Evolutionary conservation across 2,329 filamentous ascomycete genomes (phyloP), one percentile per base, ranked within the genome.

Genomic region (Parastagonospora nodorum): DNA sequence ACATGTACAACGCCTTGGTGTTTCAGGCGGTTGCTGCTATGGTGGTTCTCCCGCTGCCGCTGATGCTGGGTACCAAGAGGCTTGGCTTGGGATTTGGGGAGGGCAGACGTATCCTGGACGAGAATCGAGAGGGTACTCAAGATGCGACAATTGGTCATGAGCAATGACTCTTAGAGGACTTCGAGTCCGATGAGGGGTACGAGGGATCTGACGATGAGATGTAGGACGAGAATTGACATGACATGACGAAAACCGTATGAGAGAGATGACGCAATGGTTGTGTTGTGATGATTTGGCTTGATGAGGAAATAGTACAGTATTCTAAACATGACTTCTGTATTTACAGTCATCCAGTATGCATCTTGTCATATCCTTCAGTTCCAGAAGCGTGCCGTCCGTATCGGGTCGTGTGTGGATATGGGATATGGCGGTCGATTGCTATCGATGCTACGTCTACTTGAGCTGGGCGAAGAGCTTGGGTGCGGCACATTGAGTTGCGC

Each of bases 381-480:
- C 57, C 64, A 53, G 33, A 48, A 52, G 54, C 36, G 36, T 52
- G 48, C 50, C 48, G 53, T 53, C 62, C 53, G 27, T 37, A 40
- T 56, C 44, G 51, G 38, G 42, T 55, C 56, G 46, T 51, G 40
- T 45, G 41, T 45, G 51, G 54, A 49, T 52, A 47, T 52, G 43
- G 42, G 48, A 45, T 42, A 51, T 49, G 50, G 50, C 49, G 50
- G 45, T 45, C 35, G 44, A 44, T 41, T 47, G 51, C 46, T 54
- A 41, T 30, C 19, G 36, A 6, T 42, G 9, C 19, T 30, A 38
- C 27, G 38, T 68, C 84, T 96, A 97, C 85, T 93, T 95, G 76
- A 97, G 89, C 78, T 87, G 81, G 62, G 87, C 84, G 86, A 91
- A 99, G 71, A 99, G 88, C 87, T 96, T 97, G 71, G 93, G 92